Percentiles rank a stretch among this genome's conserved stretches.
Evolutionary conservation across 805 yeast species (phyloP).

Genomic region (Kazachstania psychrophila): DNA sequence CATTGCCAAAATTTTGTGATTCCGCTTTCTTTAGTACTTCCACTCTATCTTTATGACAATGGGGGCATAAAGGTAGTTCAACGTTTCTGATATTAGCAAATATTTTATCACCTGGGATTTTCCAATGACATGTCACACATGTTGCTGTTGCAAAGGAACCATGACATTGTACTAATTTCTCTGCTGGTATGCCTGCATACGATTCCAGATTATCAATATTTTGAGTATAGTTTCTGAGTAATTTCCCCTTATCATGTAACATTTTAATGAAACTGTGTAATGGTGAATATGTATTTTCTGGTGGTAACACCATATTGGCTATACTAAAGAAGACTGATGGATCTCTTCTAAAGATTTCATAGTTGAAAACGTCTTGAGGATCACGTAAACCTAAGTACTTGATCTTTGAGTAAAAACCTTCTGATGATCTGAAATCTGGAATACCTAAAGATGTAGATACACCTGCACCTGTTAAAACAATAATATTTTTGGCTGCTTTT

Average conservation of each 20-base stretch:
- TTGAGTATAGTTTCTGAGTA: slow-evolving; percentile 80
- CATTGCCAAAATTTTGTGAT: slow-evolving; percentile 4
- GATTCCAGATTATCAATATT: slow-evolving; percentile 81
- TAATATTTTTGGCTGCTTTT: slow-evolving; percentile 45
- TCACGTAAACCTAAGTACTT: slow-evolving; percentile 62
- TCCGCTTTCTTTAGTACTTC: slow-evolving; percentile 18
- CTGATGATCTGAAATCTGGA: slow-evolving; percentile 82
- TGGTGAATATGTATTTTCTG: slow-evolving; percentile 55
- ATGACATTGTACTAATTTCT: slow-evolving; percentile 76
- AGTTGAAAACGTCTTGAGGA: slow-evolving; percentile 85
- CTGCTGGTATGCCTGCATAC: slow-evolving; percentile 59
- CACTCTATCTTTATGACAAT: slow-evolving; percentile 42
- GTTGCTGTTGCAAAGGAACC: slow-evolving; percentile 86
- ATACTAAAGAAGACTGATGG: slow-evolving; percentile 76
- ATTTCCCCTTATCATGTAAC: slow-evolving; percentile 63
- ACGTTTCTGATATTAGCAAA: slow-evolving; percentile 49
- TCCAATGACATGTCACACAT: slow-evolving; percentile 65
- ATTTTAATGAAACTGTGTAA: slow-evolving; percentile 71
- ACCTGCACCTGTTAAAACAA: slow-evolving; percentile 89
- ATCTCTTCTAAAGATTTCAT: slow-evolving; percentile 55
- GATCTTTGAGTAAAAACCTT: slow-evolving; percentile 70
- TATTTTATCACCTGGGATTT: slow-evolving; percentile 56
- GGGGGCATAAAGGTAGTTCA: slow-evolving; percentile 64
- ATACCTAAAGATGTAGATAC: slow-evolving; percentile 83
- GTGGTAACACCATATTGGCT: slow-evolving; percentile 77